phyloP scores from a whole-genome alignment of 768 basidiomycete species.

The Pisolithus marmoratus region DNA sequence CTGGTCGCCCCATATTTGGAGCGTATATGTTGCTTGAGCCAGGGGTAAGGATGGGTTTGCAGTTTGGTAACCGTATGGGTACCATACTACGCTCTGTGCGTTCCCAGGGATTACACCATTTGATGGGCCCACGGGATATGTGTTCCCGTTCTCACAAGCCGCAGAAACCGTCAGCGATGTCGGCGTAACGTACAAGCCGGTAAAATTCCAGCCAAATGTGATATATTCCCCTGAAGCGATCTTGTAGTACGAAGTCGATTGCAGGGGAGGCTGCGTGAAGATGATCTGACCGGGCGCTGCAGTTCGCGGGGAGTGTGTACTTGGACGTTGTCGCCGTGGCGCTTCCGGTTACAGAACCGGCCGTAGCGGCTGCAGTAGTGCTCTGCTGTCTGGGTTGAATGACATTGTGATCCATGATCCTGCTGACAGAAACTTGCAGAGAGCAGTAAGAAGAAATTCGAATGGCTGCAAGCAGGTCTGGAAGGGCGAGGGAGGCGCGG shows the following conservation, averaged over 20 bases:
- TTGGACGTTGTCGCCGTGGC: constrained; percentile 3
- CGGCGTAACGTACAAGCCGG: constrained; percentile 48
- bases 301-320: constrained; percentile 26
- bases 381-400: constrained; percentile 22
- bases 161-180: constrained; percentile 56
- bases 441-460: too few relatives aligned
- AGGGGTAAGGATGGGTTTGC: constrained; percentile 48
- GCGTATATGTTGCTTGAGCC: constrained; percentile 54
- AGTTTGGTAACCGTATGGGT: constrained; percentile 51
- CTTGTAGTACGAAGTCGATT: constrained; percentile 61
- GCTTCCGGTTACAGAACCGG: background rate
- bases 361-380: constrained; percentile 3
- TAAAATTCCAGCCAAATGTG: constrained; percentile 74
- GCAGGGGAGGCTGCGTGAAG: constrained; percentile 54
- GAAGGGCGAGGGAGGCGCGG: too few relatives aligned
- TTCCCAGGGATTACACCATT: constrained; percentile 47
- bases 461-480: too few relatives aligned
- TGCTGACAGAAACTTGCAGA: background rate
- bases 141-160: constrained; percentile 63
- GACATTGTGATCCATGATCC: constrained; percentile 8
- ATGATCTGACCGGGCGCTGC: constrained; percentile 40
- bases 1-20: constrained; percentile 50
- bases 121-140: constrained; percentile 60
- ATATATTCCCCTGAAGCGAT: constrained; percentile 49
- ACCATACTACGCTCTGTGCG: constrained; percentile 52